Evolutionary conservation across 352 stramenopile species (phyloP).

Genomic region (Chrysophaeum taylorii): DNA sequence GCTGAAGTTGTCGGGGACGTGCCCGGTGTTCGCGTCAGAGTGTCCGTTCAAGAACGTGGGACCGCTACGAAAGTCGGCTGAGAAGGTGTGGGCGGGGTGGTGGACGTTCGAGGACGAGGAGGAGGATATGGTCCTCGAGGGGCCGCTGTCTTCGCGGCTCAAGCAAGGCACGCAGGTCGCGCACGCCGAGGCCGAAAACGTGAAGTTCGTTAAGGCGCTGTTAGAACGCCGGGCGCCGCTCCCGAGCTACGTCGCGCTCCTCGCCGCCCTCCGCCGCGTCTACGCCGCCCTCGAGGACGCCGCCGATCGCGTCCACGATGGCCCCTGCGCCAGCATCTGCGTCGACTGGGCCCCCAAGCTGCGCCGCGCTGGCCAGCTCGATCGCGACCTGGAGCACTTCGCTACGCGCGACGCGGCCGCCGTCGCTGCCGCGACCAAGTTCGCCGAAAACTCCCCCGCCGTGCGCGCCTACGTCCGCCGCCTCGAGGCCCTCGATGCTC

Average conservation of each 20-base stretch:
- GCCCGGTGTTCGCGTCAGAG: background rate
- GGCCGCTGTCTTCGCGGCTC: constrained; percentile 25
- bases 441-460: constrained; percentile 30
- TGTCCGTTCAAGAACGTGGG: background rate
- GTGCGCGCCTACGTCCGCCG: constrained; percentile 52
- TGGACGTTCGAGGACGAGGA: background rate
- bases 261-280: constrained; percentile 50
- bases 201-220: constrained; percentile 63
- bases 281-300: constrained; percentile 49
- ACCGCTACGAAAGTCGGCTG: background rate
- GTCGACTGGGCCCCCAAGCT: constrained; percentile 17
- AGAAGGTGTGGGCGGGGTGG: background rate
- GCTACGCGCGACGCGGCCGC: constrained; percentile 18
- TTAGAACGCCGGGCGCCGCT: constrained; percentile 54
- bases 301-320: constrained; percentile 42
- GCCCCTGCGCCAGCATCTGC: constrained; percentile 42
- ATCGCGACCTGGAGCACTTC: constrained; percentile 27
- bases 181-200: constrained; percentile 57
- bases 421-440: constrained; percentile 18
- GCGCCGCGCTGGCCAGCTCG: constrained; percentile 15
- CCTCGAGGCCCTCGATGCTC: constrained; percentile 44
- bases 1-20: background rate
- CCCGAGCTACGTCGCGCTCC: constrained; percentile 45
- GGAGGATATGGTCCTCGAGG: background rate
- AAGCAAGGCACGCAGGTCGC: constrained; percentile 54